phyloP scores from a whole-genome alignment of 345 rosid species.

The Lepidium sativum region DNA sequence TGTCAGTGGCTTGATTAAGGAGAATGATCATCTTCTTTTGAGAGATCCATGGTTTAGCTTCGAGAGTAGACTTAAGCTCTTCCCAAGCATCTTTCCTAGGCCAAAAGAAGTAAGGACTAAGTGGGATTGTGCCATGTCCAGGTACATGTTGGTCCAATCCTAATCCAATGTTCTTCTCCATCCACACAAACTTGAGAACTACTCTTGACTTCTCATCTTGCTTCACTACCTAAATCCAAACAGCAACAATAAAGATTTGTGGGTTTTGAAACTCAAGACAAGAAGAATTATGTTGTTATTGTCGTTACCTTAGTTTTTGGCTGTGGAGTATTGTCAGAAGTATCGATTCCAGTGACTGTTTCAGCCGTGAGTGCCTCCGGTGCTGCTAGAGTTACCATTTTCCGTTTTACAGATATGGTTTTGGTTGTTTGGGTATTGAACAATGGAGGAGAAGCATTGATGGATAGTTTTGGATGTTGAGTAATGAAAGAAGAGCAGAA shows the following conservation, averaged over 20 bases:
- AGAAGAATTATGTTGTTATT: background rate
- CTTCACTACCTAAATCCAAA: slow-evolving; percentile 28
- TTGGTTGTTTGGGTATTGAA: background rate
- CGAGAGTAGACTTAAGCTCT: slow-evolving; percentile 63
- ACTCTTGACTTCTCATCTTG: slow-evolving; percentile 46
- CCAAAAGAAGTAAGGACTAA: slow-evolving; percentile 79
- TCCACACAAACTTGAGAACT: slow-evolving; percentile 75
- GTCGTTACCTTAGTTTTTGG: slow-evolving; percentile 26
- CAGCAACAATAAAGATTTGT: background rate
- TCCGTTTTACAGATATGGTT: slow-evolving; percentile 34
- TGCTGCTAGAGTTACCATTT: slow-evolving; percentile 31
- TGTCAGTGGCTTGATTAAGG: slow-evolving; percentile 79
- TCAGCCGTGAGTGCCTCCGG: slow-evolving; percentile 42
- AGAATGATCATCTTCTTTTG: slow-evolving; percentile 77
- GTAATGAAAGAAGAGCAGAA: slow-evolving; percentile 18
- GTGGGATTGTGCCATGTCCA: slow-evolving; percentile 63
- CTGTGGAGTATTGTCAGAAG: slow-evolving; percentile 20
- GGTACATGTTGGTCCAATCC: slow-evolving; percentile 63
- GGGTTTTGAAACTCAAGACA: background rate
- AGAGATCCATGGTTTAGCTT: slow-evolving; percentile 74
- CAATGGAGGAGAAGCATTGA: slow-evolving; percentile 10
- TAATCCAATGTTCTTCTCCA: slow-evolving; percentile 82
- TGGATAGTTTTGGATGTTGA: slow-evolving; percentile 16
- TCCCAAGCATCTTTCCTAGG: slow-evolving; percentile 87
- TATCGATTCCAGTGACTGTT: slow-evolving; percentile 6